Conservation (phyloP, 805 yeast genomes). For the Priceomyces haplophilus region DNA sequence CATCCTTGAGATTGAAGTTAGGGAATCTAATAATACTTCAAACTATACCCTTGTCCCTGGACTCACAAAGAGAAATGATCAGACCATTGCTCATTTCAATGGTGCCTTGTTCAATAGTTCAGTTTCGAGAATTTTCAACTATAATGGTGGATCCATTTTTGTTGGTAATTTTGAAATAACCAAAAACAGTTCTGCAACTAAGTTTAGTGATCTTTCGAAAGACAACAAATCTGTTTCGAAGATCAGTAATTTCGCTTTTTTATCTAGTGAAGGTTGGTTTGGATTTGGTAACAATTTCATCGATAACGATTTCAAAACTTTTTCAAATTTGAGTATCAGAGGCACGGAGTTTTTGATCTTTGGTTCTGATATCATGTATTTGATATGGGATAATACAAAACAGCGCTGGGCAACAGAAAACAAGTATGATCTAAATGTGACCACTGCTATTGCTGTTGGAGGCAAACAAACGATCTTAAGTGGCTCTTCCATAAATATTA, state of each 20-base stretch:
- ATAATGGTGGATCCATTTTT: constrained; percentile 21
- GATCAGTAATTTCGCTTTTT: constrained; percentile 38
- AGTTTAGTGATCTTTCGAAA: constrained; percentile 25
- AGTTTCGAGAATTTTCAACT: constrained; percentile 19
- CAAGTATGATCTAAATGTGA: constrained; percentile 28
- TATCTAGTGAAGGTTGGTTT: constrained; percentile 38
- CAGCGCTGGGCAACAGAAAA: constrained; percentile 32
- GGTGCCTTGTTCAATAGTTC: constrained; percentile 33
- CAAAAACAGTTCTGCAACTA: constrained; percentile 25
- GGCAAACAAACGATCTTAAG: constrained; percentile 30
- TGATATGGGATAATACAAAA: constrained; percentile 42
- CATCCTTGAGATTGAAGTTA: constrained; percentile 25
- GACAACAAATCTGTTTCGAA: constrained; percentile 21
- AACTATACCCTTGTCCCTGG: constrained; percentile 24
- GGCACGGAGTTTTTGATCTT: constrained; percentile 43
- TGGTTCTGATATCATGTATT: constrained; percentile 20
- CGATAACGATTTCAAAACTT: constrained; percentile 22
- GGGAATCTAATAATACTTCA: constrained; percentile 29
- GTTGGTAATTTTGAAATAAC: constrained; percentile 33
- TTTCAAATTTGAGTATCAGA: constrained; percentile 35
- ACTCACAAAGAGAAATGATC: constrained; percentile 17
- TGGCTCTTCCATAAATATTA: constrained; percentile 32
- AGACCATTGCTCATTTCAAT: constrained; percentile 11
- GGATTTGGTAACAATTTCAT: constrained; percentile 37
- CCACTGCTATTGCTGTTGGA: constrained; percentile 22